Base-by-base conservation (phyloP, 192 early-diverging fungal species). In the Backusella mclennaniae region DNA sequence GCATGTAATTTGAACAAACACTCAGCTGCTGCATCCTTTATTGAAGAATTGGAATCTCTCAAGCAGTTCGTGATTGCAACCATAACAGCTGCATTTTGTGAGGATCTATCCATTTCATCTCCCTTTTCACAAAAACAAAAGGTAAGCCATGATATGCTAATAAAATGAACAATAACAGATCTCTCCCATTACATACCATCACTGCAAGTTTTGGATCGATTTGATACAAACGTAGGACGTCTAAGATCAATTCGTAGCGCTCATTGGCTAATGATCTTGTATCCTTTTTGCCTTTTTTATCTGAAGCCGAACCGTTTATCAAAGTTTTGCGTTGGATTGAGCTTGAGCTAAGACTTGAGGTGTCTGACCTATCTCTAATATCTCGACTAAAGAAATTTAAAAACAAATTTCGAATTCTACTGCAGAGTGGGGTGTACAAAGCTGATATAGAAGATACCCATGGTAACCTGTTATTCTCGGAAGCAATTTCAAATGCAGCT, bases 1-100 rank as follows among this genome's bases (percentile, higher is more conserved):
- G 85, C 84, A 79, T 96, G 91, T 8, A 98, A 87, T 38, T 88
- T 82, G n/a, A 89, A 89, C 49, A 98, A 79, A 15, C 91, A 89
- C 59, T 91, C 82, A 0, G 90, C 92, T 0, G 95, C 93, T 6
- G 86, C 87, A 17, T 86, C 85, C 21, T 93, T 89, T 53, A 97
- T 93, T 14, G 85, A 77, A 3, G 87, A 73, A 42, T 87, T 90
- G 9, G 87, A 83, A 74, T 96, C 93, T 53, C 90, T 89, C n/a
- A 96, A 82, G 81, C 94, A 96, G 35, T 84, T 79, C 14, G 94
- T 87, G 21, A 97, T 92, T 0, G 88, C 84, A 35, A 86, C 82
- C 36, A 98, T 89, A 4, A 97, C 84, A 2, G 86, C 70, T 73
- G 90, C 82, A 76, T 95, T 86, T 53, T 96, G 95, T 49, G 93